phyloP scores from a whole-genome alignment of 116 monocot genomes.

The Posidonia oceanica region DNA sequence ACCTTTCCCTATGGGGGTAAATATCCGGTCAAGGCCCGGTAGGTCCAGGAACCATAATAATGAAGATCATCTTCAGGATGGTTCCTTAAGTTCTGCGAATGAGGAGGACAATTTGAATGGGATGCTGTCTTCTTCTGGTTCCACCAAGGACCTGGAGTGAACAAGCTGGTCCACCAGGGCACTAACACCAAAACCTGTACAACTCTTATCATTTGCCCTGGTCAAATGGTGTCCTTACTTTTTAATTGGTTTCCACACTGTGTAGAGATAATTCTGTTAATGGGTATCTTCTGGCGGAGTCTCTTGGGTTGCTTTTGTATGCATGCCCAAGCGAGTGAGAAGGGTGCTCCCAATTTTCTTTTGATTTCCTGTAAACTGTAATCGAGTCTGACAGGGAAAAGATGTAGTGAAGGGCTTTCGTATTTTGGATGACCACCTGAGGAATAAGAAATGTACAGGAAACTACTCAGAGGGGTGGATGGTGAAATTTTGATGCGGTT shows the following conservation, averaged over 20 bases:
- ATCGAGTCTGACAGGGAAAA: conserved; percentile 1
- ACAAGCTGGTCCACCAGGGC: not conserved
- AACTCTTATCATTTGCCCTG: not conserved
- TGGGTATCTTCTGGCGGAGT: not conserved
- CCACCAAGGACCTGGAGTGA: not conserved
- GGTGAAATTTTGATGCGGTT: conserved; percentile 1
- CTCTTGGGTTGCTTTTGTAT: not conserved
- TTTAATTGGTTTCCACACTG: no score
- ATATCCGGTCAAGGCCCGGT: conserved; percentile 69
- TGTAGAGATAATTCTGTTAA: not conserved
- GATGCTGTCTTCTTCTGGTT: not conserved
- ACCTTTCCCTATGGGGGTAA: conserved; percentile 76
- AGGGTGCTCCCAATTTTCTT: not conserved
- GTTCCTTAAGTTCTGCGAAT: not conserved
- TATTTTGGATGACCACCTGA: not conserved
- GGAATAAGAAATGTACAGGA: conserved; percentile 2
- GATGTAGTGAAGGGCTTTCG: not conserved
- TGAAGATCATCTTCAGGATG: conserved; percentile 30
- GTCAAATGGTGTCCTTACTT: no score
- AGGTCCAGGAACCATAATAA: conserved; percentile 30
- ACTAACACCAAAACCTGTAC: conserved; percentile 3
- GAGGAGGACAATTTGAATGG: not conserved
- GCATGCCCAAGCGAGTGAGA: not conserved
- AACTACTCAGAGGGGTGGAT: not conserved
- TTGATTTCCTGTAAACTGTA: not conserved